Evolutionary conservation across 2,329 filamentous ascomycete species (phyloP), one percentile per base, ranked within the genome.

Genomic region (Trichophyton mentagrophytes): DNA sequence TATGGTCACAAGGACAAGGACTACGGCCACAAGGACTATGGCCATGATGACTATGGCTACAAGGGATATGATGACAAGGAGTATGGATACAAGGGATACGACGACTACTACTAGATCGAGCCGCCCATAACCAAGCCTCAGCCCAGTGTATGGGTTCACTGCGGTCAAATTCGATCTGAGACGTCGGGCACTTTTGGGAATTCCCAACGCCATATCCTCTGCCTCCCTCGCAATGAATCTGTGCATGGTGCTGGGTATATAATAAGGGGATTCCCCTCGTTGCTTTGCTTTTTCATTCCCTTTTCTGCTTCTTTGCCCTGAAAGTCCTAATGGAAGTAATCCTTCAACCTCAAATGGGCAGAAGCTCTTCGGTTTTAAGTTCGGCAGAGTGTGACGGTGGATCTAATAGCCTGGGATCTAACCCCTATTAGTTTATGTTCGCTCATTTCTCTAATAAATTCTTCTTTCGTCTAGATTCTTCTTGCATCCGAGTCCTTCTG

Each of bases 361-460:
- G 49, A 13, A 47, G 44, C 5, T 53, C 30, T 53, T 53, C 49
- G 49, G 49, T 53, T 33, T 53, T 30, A 15, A 30, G 9, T 33
- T 53, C 27, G 49, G 49, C 49, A 53, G 49, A 53, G 49, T 53
- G 49, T 53, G 49, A 53, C 22, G 22, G 49, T 53, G 22, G 49
- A 53, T 30, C 22, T 53, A 53, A 53, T 53, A 53, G 49, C 8
- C 49, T 53, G 49, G 49, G 15, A 33, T 53, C 9, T 53, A 20
- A 13, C 49, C 49, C 49, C 49, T 53, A 53, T 53, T 53, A 53
- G 49, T 13, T n/a, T 30, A 30, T 53, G 49, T 53, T 53, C 49
- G n/a, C 49, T 53, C 49, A 22, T 33, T 53, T 30, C 27, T 33
- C 22, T 33, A 53, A 53, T 53, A 53, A 53, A 53, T 30, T 30